Evolutionary conservation across 768 basidiomycete genomes (phyloP).

Genomic region (Tricholoma flavovirens): DNA sequence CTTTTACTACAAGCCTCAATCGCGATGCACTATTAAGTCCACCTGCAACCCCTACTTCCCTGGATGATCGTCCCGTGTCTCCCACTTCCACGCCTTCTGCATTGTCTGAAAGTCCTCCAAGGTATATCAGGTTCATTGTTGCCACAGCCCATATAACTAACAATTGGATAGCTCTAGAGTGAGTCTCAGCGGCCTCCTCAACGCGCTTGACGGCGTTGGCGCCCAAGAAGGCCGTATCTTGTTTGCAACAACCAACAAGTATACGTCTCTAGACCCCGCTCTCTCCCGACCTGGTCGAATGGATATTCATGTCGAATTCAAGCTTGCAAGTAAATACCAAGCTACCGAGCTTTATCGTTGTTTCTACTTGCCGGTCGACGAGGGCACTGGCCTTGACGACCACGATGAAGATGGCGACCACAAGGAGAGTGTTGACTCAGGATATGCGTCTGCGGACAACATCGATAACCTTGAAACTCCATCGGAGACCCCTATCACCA

Average conservation of each 20-base stretch:
- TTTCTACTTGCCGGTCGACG: conserved; percentile 50
- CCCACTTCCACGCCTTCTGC: background rate
- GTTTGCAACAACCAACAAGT: conserved; percentile 75
- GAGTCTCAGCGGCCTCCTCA: conserved; percentile 42
- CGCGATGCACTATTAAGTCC: conserved; percentile 24
- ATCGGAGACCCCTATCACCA: background rate
- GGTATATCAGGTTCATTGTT: conserved; percentile 5
- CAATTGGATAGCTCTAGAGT: background rate
- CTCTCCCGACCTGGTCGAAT: conserved; percentile 72
- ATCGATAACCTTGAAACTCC: conserved; percentile 3
- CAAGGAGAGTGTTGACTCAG: conserved; percentile 10
- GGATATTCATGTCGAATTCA: conserved; percentile 73
- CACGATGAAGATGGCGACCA: background rate
- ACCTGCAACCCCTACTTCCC: background rate
- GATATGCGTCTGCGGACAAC: conserved; percentile 18
- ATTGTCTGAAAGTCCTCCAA: background rate
- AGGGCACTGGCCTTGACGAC: background rate
- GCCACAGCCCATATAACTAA: background rate
- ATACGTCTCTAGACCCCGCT: conserved; percentile 61
- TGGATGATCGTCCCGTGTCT: conserved; percentile 7
- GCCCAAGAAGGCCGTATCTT: conserved; percentile 75
- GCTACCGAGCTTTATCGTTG: conserved; percentile 56
- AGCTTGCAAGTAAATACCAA: conserved; percentile 61
- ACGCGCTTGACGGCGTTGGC: conserved; percentile 68
- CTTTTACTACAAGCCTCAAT: conserved; percentile 46